phyloP scores from a whole-genome alignment of 176 grass and related monocot genomes.

The Carex parvula region DNA sequence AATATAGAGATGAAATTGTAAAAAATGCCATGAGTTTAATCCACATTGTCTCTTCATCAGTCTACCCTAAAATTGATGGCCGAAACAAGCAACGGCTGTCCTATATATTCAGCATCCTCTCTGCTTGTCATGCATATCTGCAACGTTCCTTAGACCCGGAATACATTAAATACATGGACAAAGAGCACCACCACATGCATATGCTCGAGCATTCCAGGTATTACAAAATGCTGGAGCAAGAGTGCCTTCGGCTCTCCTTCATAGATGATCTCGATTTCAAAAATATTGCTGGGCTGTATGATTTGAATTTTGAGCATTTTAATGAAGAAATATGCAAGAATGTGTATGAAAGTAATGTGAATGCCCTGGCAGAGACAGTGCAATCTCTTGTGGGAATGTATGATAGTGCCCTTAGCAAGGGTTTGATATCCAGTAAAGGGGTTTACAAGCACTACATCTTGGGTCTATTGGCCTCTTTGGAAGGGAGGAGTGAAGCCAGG shows the following conservation, averaged over 20 bases:
- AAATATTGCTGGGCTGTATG: conserved; percentile 78
- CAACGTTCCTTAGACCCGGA: conserved; percentile 48
- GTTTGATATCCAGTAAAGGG: conserved; percentile 70
- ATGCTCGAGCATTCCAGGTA: conserved; percentile 70
- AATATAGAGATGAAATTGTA: conserved; percentile 81
- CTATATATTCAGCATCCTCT: conserved; percentile 84
- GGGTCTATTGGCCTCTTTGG: conserved; percentile 71
- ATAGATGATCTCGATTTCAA: conserved; percentile 81
- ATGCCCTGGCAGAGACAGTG: conserved; percentile 62
- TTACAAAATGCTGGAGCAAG: conserved; percentile 89
- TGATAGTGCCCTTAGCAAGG: conserved; percentile 58
- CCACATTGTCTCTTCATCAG: conserved; percentile 65
- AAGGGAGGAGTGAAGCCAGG: conserved; percentile 74
- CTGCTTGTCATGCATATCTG: conserved; percentile 64
- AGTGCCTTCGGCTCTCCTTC: conserved; percentile 78
- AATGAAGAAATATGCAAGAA: conserved; percentile 96
- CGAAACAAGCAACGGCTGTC: conserved; percentile 82
- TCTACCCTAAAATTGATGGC: conserved; percentile 79
- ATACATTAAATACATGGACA: conserved; percentile 43
- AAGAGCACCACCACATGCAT: conserved; percentile 63
- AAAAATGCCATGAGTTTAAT: conserved; percentile 69
- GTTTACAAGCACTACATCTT: conserved; percentile 93
- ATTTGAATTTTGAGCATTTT: conserved; percentile 94
- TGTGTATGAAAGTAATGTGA: conserved; percentile 54
- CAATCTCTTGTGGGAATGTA: conserved; percentile 75